These are phyloP conservation scores for Aspergillus sp. DNA, from an alignment of 2,329 filamentous ascomycete genomes.

Conservation along the genomic window DNA sequence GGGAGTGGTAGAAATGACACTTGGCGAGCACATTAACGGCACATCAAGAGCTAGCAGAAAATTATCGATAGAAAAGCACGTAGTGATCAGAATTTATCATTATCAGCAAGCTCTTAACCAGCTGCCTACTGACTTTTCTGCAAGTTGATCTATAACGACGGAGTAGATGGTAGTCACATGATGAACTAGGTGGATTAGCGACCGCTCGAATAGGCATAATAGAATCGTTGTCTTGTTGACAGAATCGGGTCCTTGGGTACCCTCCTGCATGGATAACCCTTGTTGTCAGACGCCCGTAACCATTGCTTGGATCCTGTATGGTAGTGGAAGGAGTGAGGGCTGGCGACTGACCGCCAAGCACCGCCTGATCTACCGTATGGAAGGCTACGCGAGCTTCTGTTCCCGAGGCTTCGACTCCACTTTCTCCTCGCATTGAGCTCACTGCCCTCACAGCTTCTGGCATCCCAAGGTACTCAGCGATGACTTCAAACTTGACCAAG, in stretches of 20 bases:
- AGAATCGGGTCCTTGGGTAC: background rate
- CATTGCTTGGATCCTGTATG: background rate
- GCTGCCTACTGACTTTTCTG: background rate
- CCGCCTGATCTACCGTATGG: background rate
- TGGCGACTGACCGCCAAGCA: slow-evolving; percentile 10
- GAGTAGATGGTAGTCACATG: background rate
- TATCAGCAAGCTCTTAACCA: no score
- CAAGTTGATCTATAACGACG: background rate
- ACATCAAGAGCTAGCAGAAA: no score
- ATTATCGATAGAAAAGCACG: no score
- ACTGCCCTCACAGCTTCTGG: background rate
- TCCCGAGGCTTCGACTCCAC: slow-evolving; percentile 1
- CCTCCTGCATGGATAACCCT: background rate
- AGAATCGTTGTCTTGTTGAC: background rate
- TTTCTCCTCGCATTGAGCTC: slow-evolving; percentile 7
- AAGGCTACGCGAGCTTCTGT: background rate
- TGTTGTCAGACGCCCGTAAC: background rate
- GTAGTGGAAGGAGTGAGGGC: background rate
- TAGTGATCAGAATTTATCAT: no score
- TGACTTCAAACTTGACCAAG: slow-evolving; percentile 30
- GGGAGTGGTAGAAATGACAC: no score
- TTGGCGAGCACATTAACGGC: no score
- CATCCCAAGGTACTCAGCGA: slow-evolving; percentile 24
- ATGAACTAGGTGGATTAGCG: background rate
- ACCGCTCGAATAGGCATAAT: background rate